Base-by-base conservation (phyloP, 345 rosid genomes). In the Eucalyptus decipiens region DNA sequence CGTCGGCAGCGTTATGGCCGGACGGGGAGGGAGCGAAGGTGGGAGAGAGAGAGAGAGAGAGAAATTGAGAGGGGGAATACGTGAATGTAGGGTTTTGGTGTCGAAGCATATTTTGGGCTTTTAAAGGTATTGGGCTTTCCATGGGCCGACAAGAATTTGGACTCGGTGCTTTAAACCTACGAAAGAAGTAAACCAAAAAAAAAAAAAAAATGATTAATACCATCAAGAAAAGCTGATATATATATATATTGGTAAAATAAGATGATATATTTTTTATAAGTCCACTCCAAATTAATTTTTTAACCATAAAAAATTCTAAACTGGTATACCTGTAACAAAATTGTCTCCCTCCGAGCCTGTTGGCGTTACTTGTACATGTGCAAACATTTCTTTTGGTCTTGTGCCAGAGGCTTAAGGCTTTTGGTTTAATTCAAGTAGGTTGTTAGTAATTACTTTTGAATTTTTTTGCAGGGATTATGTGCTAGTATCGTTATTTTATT, bases 281-380 rank as follows among this genome's bases (percentile, higher is more conserved):
- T 30, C 30, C 9, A 3, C 32, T 15, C 1, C 9, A 28, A 60
- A 60, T 30, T 60, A 60, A 28, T 12, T 62, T 30, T 62, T 62
- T 30, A 2, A 14, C 8, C 9, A 62, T 15, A 2, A 62, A 62
- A 62, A 28, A 6, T 21, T 52, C 0, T 2, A 52, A 2, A 16
- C 2, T 2, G 0, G 1, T 21, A 52, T 52, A 21, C 1, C 0
- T 6, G 2, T 8, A 52, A 52, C 26, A 52, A 52, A 52, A 8
- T 52, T 8, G 2, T 52, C 58, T 52, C 26, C 26, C 9, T 26
- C 58, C 4, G 2, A 58, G 52, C 3, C 8, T 6, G 6, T 50
- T 50, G 1, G 52, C 7, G 3, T 50, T 50, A 50, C 19, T 50
- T 50, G 52, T 16, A 50, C 52, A 50, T 50, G 52, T 50, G 52